Conservation (phyloP, 768 basidiomycete genomes). For the Russula brevipes region DNA sequence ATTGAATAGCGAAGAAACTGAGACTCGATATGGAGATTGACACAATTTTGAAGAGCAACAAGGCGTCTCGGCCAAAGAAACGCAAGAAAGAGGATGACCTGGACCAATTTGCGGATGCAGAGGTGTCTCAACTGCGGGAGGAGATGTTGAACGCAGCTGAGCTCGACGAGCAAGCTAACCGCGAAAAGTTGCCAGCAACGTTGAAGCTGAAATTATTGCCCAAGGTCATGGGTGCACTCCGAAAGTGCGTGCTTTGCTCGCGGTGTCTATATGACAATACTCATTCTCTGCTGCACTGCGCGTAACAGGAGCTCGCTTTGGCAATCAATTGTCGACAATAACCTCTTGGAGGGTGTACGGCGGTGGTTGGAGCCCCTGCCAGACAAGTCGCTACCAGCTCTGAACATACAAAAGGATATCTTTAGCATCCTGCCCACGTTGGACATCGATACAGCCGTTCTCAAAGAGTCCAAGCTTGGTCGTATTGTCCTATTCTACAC, state of each 20-base stretch:
- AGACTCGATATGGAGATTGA: slow-evolving; percentile 82
- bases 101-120: slow-evolving; percentile 84
- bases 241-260: slow-evolving; percentile 59
- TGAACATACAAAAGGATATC: slow-evolving; percentile 93
- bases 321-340: slow-evolving; percentile 93
- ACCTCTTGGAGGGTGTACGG: slow-evolving; percentile 83
- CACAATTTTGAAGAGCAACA: slow-evolving; percentile 79
- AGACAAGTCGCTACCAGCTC: slow-evolving; percentile 85
- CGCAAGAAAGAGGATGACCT: slow-evolving; percentile 81
- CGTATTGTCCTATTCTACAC: slow-evolving; percentile 93
- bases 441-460: slow-evolving; percentile 84
- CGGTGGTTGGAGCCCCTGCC: slow-evolving; percentile 93
- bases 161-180: slow-evolving; percentile 75
- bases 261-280: not conserved
- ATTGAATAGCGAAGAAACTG: slow-evolving; percentile 58
- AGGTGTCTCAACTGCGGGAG: slow-evolving; percentile 84
- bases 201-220: slow-evolving; percentile 79
- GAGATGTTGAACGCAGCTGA: slow-evolving; percentile 84
- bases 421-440: slow-evolving; percentile 81
- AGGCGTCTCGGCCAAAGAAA: slow-evolving; percentile 53
- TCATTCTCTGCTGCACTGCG: slow-evolving; percentile 18
- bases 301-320: slow-evolving; percentile 65
- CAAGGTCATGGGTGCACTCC: slow-evolving; percentile 88
- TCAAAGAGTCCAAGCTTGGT: slow-evolving; percentile 89
- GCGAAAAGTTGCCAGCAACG: slow-evolving; percentile 73